Evolutionary conservation across 805 yeast species (phyloP), one percentile per base, ranked within the genome.

Genomic region (Candida gorgasii): DNA sequence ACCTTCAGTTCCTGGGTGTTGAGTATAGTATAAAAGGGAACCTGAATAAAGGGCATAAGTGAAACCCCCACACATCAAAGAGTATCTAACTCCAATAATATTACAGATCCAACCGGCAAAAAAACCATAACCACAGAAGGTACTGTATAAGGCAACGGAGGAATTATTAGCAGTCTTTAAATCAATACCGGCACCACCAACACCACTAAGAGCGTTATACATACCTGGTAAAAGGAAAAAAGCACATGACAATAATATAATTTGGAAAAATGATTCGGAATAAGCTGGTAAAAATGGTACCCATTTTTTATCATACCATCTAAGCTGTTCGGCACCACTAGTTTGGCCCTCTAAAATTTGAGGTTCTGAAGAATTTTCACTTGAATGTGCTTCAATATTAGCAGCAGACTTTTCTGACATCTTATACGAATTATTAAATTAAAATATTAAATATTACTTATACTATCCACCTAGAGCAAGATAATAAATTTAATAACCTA

Each of bases 71-170:
- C 76, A 60, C 45, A 69, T 62, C 36, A 79, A 62, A 42, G 73
- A 62, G 18, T 60, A 58, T 47, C 69, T 62, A 14, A 69, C 63
- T 44, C 83, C 84, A 26, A 79, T 51, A 12, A 58, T 53, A 62
- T 79, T 79, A 57, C 75, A 67, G 38, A 78, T 66, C 23, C 80
- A 68, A 50, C 84, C 84, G 9, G 78, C 73, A 47, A 79, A 70
- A 57, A 79, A 76, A 9, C 83, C 84, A 45, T 78, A 50, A n/a
- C 76, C 64, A 18, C 82, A 81, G 52, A 79, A 79, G 1, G 79
- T 73, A 32, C 75, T 66, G 55, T 79, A 71, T 31, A 79, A 62
- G 7, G 83, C 82, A 32, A 75, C 77, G 45, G 65, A 67, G 14
- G 81, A 73, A 50, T 76, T 67, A 50, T 74, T 73, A 13, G 76